Evolutionary conservation across 1,284 basidiomycete species (phyloP).

Genomic region (Mycena sp.): DNA sequence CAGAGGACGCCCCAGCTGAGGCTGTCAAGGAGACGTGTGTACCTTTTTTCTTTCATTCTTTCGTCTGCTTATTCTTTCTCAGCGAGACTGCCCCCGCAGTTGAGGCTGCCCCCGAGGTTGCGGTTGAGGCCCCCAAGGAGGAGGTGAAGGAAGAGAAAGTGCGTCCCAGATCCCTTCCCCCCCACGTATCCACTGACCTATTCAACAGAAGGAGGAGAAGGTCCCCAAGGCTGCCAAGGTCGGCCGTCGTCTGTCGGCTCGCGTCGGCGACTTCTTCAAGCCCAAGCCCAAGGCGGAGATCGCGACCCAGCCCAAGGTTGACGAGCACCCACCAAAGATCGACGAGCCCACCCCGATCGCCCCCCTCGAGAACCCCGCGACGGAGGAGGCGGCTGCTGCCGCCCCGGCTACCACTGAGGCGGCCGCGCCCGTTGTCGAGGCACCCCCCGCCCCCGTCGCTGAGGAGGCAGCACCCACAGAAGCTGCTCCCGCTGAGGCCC

Average conservation of each 20-base stretch:
- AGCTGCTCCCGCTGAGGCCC: conserved; percentile 50
- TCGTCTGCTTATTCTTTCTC: neutral
- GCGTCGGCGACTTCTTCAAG: conserved; percentile 84
- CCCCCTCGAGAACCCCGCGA: conserved; percentile 78
- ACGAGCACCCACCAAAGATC: conserved; percentile 83
- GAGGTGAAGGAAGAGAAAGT: conserved; percentile 64
- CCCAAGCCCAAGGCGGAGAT: conserved; percentile 76
- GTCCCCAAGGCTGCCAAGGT: conserved; percentile 62
- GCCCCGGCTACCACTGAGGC: conserved; percentile 44
- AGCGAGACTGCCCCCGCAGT: conserved; percentile 46
- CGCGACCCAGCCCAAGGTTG: conserved; percentile 81
- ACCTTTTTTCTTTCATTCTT: neutral
- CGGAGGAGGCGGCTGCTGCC: conserved; percentile 43
- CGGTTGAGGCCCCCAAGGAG: conserved; percentile 41
- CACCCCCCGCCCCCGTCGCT: conserved; percentile 39
- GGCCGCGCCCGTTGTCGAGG: conserved; percentile 49
- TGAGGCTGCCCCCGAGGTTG: conserved; percentile 39
- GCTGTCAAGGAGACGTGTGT: conserved; percentile 59
- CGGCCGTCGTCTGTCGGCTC: conserved; percentile 78
- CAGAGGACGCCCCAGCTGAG: conserved; percentile 53
- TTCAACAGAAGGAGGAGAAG: conserved; percentile 47
- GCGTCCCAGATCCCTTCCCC: conserved; percentile 18
- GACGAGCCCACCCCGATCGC: conserved; percentile 79
- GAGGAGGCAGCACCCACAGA: conserved; percentile 47
- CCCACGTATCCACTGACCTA: neutral